Evolutionary conservation across 441 rosid species (phyloP), one percentile per base, ranked within the genome.

Genomic region (Bocquillonia castaneifolia): DNA sequence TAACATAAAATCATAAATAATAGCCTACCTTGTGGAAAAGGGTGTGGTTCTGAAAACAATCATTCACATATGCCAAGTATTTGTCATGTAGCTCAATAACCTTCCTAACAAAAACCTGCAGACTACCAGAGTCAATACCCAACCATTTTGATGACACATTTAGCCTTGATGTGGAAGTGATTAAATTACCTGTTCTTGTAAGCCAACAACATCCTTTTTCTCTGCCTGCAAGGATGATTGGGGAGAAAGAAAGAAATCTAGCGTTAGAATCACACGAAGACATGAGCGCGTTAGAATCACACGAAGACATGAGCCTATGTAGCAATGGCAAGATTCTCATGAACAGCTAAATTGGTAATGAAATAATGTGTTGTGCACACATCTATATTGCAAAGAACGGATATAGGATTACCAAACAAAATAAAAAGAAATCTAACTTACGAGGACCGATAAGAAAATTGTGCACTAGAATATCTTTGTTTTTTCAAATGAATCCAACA

Each of bases 81-180:
- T 91, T 93, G 76, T 93, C 94, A 65, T 93, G 98, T 72, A 93
- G 84, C 80, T 89, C 93, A 51, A 91, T 93, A 64, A 91, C 86
- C 79, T 91, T 93, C 84, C 96, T 82, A 47, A 93, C 81, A 73
- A 93, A 92, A 64, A 87, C 92, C 98, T 93, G 90, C 63, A 77
- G 53, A 79, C 29, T 23, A 59, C 50, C 71, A 58, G 5, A 67
- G 63, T 66, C 63, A 69, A 59, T 25, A 68, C 62, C 71, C 53
- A 51, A 17, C 45, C 59, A 63, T 65, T 67, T 51, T n/a, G 5
- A 60, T 12, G 13, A 25, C 22, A 44, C 18, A 5, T 40, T 44
- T 32, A 26, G 26, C 25, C 48, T 29, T 59, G 20, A 31, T 45
- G 15, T 29, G 44, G 53, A 28, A 61, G 32, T 37, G 40, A 51